Evolutionary conservation across 305 asterid genomes (phyloP), one percentile per base, ranked within the genome.

Genomic region (Solanum hybrid): DNA sequence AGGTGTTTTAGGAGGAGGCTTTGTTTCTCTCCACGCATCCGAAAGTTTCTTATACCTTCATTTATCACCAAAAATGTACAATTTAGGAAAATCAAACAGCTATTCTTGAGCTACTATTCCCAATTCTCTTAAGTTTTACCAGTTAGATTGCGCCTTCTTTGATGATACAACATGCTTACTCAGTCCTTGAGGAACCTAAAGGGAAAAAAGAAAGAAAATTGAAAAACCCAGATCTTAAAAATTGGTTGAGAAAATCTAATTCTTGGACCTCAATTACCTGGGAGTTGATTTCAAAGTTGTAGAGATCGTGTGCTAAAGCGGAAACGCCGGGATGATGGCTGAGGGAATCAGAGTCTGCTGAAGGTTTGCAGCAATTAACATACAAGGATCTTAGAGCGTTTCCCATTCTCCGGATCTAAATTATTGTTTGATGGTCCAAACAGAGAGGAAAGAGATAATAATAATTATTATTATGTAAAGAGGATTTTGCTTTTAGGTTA

Each of bases 111-210:
- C 65, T 33, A 31, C 27, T 10, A 81, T n/a, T 8, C n/a, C 22
- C 22, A 70, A 91, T 80, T 80, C 10, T 36, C n/a, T 80, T 11
- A 34, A 51, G 76, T 85, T 11, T 85, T 95, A 97, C 99, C 99
- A 97, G 93, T 96, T 96, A 88, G 96, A 91, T 90, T 97, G 99
- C 87, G 99, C 97, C 93, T 96, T 97, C 92, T 91, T 95, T 86
- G 98, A 95, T 34, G 99, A 97, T 75, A 92, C 97, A 68, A 94
- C 99, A 91, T 96, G 96, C 88, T 92, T 91, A 32, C 89, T 81
- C 26, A 97, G 94, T 90, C 93, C 99, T 93, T 93, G 96, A 88
- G 99, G 99, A 90, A 97, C 98, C 99, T 97, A 88, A 78, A 87
- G 89, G 36, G 51, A 13, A 34, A 51, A 7, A 11, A 51, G n/a